These are phyloP conservation scores for Nicotiana otophora DNA, from an alignment of 257 asterid genomes.

Conservation along the genomic window DNA sequence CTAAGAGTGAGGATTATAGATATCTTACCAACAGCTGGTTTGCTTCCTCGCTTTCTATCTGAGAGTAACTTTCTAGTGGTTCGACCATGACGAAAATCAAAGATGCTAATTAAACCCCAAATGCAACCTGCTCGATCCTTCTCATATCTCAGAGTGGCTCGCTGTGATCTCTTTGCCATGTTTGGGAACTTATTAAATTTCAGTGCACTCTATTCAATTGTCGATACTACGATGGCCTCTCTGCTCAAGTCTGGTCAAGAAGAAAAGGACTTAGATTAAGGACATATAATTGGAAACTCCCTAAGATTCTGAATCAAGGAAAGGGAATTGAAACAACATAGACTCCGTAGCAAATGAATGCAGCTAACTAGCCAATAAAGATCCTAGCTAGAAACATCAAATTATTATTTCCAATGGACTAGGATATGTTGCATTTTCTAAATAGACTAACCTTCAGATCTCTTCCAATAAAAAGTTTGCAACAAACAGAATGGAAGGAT, in stretches of 20 bases:
- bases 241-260: constrained; percentile 16
- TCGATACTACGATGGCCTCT: constrained; percentile 14
- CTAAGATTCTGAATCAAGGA: constrained; percentile 4
- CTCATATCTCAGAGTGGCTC: constrained; percentile 46
- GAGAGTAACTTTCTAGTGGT: constrained; percentile 61
- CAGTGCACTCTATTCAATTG: constrained; percentile 21
- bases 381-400: neutral
- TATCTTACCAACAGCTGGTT: constrained; percentile 19
- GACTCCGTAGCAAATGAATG: neutral
- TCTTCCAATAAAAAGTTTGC: neutral
- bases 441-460: neutral
- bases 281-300: neutral
- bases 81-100: constrained; percentile 77
- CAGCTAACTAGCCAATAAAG: neutral
- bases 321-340: neutral
- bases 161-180: constrained; percentile 80
- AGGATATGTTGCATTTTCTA: neutral
- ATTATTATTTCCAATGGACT: neutral
- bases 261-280: neutral
- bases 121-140: constrained; percentile 78
- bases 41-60: constrained; percentile 49
- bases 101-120: constrained; percentile 69
- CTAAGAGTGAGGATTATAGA: neutral
- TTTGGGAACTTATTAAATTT: neutral
- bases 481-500: constrained; percentile 7